Evolutionary conservation across 2,329 filamentous ascomycete genomes (phyloP), one percentile per base, ranked within the genome.

Genomic region (Diaporthe humulicola): DNA sequence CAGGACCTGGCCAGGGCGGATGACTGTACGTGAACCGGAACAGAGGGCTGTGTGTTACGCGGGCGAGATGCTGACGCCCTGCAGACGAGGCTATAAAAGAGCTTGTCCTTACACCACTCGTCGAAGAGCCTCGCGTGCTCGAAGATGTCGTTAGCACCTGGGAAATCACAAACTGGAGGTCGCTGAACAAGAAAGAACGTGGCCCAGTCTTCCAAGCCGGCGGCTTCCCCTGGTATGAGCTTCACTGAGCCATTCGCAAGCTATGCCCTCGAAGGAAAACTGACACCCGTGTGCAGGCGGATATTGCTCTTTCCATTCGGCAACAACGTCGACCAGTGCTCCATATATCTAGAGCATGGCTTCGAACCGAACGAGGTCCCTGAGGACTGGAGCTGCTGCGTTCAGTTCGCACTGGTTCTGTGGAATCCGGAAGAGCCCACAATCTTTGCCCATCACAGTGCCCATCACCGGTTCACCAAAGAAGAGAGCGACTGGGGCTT

Each of bases 401-500:
- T 98, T 58, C 97, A 98, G 82, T 99, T 99, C 84, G 93, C 94
- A 74, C 88, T 99, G 66, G 96, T 98, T 6, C 88, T 99, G 72
- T 98, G 95, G 93, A 99, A 98, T 83, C 93, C 93, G 60, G 95
- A 96, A 81, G 95, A 98, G 80, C 96, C 97, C n/a, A 92, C 92
- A 77, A 90, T 98, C 79, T 95, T 93, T 83, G 89, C 89, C 69
- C 94, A 98, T 80, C 92, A 95, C 86, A 90, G 88, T 57, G 97
- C 97, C n/a, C 95, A 96, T 79, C 97, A 99, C 82, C 93, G 97
- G 75, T 99, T 98, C 84, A 98, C 95, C 5, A 94, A 94, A 77
- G 97, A 98, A 57, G 97, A 99, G 84, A 95, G 95, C 33, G 97
- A 99, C 81, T 99, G 97, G 97, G 97, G 97, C 1, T 99, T 99